Conservation (phyloP, 257 asterid genomes). For the Rehmannia glutinosa region DNA sequence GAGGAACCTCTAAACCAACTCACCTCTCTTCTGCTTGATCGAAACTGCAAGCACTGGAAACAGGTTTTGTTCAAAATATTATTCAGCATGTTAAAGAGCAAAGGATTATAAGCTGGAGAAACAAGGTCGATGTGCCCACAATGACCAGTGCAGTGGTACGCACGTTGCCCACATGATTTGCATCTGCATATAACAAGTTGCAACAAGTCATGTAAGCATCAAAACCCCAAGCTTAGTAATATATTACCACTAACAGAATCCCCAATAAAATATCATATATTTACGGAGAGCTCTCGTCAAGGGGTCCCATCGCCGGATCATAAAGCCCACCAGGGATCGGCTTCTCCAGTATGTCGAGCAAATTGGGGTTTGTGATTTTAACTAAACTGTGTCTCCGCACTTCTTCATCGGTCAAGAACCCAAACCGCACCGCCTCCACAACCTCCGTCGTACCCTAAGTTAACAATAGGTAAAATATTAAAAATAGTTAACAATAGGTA, state of each 20-base stretch:
- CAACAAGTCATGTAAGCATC: not conserved
- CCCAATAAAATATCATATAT: slow-evolving; percentile 10
- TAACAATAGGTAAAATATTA: not conserved
- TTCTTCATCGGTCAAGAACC: slow-evolving; percentile 70
- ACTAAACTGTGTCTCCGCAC: slow-evolving; percentile 61
- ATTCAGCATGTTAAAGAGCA: slow-evolving; percentile 48
- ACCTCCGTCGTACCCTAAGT: slow-evolving; percentile 30
- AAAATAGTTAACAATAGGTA: too few relatives aligned
- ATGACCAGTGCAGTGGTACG: slow-evolving; percentile 59
- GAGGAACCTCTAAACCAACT: not conserved
- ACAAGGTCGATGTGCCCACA: slow-evolving; percentile 90
- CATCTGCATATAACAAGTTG: slow-evolving; percentile 53
- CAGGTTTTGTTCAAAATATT: slow-evolving; percentile 56
- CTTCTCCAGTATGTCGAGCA: slow-evolving; percentile 43
- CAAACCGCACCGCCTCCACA: slow-evolving; percentile 58
- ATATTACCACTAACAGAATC: not conserved
- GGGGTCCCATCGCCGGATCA: slow-evolving; percentile 77
- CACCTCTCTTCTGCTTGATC: slow-evolving; percentile 48
- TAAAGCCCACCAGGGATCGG: slow-evolving; percentile 71
- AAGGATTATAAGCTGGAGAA: slow-evolving; percentile 66
- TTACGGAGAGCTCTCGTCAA: slow-evolving; percentile 43
- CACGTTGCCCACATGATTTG: slow-evolving; percentile 63
- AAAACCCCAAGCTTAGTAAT: not conserved
- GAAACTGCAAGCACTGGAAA: slow-evolving; percentile 60
- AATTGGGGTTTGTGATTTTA: slow-evolving; percentile 49